Evolutionary conservation across 805 yeast genomes (phyloP), one percentile per base, ranked within the genome.

Genomic region (Candida khao-thaluensis): DNA sequence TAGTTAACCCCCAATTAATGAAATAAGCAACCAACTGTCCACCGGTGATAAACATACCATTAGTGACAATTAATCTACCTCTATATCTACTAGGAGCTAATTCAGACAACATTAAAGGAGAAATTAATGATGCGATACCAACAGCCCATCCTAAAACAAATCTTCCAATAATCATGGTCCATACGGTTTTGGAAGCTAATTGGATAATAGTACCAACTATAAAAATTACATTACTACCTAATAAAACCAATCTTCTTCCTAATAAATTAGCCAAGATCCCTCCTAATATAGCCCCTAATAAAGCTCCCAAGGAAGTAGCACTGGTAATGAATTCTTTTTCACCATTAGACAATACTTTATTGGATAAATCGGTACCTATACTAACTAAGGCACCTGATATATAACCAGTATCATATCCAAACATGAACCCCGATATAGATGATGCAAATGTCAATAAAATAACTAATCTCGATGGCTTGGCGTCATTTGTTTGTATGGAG

Each of bases 381-480:
- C 89, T 79, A 15, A 90, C 95, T 52, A 91, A 71, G 0, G 97
- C 97, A 14, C 95, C 82, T 3, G 98, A 91, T 29, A 91, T 90
- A 63, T 91, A 91, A 50, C 98, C 98, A 1, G 98, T 91, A 61
- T 91, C 99, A 57, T 91, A 91, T 50, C 99, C 99, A 64, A 91
- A 91, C 88, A 91, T 79, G 64, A 90, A 88, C 1, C 98, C 98
- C 0, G 96, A 89, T 46, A 91, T 82, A 6, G 96, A 89, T 0
- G 96, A 79, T 18, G 81, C 80, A 36, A 81, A 69, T 0, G 95
- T 85, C 37, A 89, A 62, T 18, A 76, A 62, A 17, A 88, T 65
- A 35, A 89, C 87, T 52, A 85, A 63, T 6, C 70, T 62, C 8
- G 93, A 73, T 3, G 86, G 81, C 41, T 64, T 72, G 12, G 32